These are phyloP conservation scores for Rhynchospora tenuis DNA, from an alignment of 176 grass and related monocot species.

Conservation along the genomic window DNA sequence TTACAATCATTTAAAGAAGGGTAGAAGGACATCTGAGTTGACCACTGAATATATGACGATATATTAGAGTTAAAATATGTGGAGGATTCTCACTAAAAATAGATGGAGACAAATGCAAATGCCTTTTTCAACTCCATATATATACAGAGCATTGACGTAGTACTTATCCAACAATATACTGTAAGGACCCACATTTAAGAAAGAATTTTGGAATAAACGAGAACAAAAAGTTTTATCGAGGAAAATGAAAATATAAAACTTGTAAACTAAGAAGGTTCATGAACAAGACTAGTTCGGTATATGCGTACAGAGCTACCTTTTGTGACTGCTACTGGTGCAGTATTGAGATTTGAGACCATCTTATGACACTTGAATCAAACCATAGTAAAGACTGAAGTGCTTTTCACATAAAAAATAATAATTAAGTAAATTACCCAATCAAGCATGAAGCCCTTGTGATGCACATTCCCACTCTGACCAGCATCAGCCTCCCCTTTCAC, in stretches of 20 bases:
- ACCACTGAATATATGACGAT: neutral
- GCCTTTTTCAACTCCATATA: neutral
- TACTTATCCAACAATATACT: neutral
- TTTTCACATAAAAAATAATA: no score
- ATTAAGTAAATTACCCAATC: slow-evolving; percentile 64
- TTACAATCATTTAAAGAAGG: no score
- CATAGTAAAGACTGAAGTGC: neutral
- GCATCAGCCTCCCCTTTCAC: slow-evolving; percentile 52
- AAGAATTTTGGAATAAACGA: neutral
- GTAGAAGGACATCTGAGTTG: no score
- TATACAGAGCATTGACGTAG: no score
- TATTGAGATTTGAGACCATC: no score
- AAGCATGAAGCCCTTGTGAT: slow-evolving; percentile 83
- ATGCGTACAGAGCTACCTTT: no score
- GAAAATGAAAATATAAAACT: neutral
- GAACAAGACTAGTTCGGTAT: neutral
- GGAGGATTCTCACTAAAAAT: neutral
- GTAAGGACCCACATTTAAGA: neutral
- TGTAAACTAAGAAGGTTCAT: neutral
- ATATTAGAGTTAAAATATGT: neutral
- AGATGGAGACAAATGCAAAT: neutral
- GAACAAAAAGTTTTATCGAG: neutral
- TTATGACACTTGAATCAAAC: neutral
- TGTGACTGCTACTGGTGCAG: no score
- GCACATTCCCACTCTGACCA: neutral